Evolutionary conservation across 805 yeast genomes (phyloP).

Genomic region (Tetrapisispora pingtungensis): DNA sequence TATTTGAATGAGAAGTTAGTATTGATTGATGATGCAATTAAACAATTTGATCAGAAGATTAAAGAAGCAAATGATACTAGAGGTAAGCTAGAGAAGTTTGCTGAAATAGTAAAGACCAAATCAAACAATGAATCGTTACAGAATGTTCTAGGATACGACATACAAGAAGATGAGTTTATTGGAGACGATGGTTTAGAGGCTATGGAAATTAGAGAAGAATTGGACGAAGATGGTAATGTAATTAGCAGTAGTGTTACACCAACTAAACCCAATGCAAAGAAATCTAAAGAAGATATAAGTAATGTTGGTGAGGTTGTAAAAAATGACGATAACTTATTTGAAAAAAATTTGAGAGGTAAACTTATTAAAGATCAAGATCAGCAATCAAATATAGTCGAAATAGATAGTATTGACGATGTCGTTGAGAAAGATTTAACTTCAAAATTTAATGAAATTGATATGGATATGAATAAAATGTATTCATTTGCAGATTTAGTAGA

Average conservation of each 20-base stretch:
- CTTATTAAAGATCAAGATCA: background rate
- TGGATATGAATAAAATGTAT: constrained; percentile 21
- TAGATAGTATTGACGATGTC: background rate
- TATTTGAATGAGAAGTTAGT: constrained; percentile 19
- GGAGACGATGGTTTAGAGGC: constrained; percentile 46
- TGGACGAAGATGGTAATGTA: constrained; percentile 78
- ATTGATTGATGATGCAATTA: constrained; percentile 31
- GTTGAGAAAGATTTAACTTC: background rate
- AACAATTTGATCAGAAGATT: constrained; percentile 33
- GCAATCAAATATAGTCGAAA: background rate
- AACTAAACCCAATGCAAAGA: constrained; percentile 8
- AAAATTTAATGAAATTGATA: constrained; percentile 11
- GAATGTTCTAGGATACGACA: constrained; percentile 14
- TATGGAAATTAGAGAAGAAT: constrained; percentile 74
- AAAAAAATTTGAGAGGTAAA: constrained; percentile 11
- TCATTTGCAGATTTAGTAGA: constrained; percentile 27
- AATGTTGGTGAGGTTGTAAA: background rate
- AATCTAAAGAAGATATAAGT: background rate
- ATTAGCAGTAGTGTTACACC: constrained; percentile 38
- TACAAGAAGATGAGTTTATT: background rate
- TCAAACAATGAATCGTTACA: constrained; percentile 9
- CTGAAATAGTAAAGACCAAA: constrained; percentile 2
- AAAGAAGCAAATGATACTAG: constrained; percentile 33
- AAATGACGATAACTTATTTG: constrained; percentile 3
- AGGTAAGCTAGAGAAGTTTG: constrained; percentile 12